A percentile compares a stretch with the other conserved stretches of the same genome.
Evolutionary conservation across 75 land plant species (phyloP).

Genomic region (Selaginella tamariscina): DNA sequence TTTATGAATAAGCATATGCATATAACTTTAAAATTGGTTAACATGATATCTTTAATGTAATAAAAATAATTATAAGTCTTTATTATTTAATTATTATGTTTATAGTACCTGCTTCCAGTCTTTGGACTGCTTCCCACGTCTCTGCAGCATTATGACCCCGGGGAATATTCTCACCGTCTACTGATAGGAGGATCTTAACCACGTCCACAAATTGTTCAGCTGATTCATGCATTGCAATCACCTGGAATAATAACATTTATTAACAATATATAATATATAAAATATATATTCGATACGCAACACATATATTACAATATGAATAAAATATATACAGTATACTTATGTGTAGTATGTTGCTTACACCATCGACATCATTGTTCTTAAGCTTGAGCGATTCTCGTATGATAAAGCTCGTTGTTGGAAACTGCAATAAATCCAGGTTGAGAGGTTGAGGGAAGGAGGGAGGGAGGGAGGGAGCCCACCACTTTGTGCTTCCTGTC

Average conservation of each 20-base stretch:
- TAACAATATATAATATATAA: not conserved
- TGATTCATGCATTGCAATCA: slow-evolving; percentile 38
- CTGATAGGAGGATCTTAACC: slow-evolving; percentile 24
- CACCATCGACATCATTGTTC: slow-evolving; percentile 58
- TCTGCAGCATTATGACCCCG: slow-evolving; percentile 22
- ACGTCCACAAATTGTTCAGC: slow-evolving; percentile 40
- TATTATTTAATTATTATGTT: not conserved
- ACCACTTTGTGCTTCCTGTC: slow-evolving; percentile 28
- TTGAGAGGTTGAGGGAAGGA: not conserved
- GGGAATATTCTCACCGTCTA: slow-evolving; percentile 13
- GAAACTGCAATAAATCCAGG: slow-evolving; percentile 40
- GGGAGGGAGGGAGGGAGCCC: not conserved
- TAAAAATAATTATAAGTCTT: no score
- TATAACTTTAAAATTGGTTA: not conserved
- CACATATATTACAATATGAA: not conserved
- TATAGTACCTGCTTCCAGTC: slow-evolving; percentile 46
- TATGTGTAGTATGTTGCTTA: no score
- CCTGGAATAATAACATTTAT: slow-evolving; percentile 28
- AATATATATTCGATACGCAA: not conserved
- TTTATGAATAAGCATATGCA: no score
- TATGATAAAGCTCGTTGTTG: slow-evolving; percentile 40
- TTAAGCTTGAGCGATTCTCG: slow-evolving; percentile 61
- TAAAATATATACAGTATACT: not conserved
- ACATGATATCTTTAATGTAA: no score
- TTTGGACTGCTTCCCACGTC: slow-evolving; percentile 28